Conservation (phyloP, 495 filamentous ascomycete species). For the Articulospora tetracladia region DNA sequence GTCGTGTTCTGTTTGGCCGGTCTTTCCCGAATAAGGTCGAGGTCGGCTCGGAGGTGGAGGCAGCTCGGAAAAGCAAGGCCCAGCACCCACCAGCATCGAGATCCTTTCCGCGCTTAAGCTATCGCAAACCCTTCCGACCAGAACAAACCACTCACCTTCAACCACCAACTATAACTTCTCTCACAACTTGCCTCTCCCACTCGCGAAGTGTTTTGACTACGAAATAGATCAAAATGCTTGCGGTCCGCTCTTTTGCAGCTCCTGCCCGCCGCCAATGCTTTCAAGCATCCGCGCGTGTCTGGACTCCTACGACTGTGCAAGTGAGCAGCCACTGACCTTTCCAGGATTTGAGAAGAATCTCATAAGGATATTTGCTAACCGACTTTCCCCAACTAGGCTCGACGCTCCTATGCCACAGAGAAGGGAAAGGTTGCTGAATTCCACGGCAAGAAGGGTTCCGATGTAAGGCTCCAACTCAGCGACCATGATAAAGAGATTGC, state of each 20-base stretch:
- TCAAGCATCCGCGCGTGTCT: slow-evolving; percentile 33
- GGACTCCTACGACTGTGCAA: slow-evolving; percentile 19
- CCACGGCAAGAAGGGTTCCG: slow-evolving; percentile 78
- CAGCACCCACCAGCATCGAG: background rate
- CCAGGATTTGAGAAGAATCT: background rate
- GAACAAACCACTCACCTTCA: slow-evolving; percentile 16
- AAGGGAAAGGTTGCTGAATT: slow-evolving; percentile 86
- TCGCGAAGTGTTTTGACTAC: slow-evolving; percentile 9
- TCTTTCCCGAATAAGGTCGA: background rate
- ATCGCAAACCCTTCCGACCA: slow-evolving; percentile 26
- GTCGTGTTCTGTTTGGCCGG: background rate
- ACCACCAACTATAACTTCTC: slow-evolving; percentile 27
- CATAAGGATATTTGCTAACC: slow-evolving; percentile 3
- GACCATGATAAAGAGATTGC: background rate
- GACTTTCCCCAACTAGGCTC: slow-evolving; percentile 13
- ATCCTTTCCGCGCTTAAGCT: slow-evolving; percentile 1
- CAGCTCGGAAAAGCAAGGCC: background rate
- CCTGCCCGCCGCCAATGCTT: slow-evolving; percentile 49
- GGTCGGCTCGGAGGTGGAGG: background rate
- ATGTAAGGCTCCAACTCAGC: slow-evolving; percentile 50
- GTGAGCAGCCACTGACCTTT: slow-evolving; percentile 8
- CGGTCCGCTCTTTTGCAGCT: slow-evolving; percentile 46
- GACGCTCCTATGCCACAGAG: slow-evolving; percentile 27
- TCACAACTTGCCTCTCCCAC: background rate
- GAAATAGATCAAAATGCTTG: slow-evolving; percentile 39